Evolutionary conservation across 2,329 filamentous ascomycete genomes (phyloP).

Genomic region (Ophiostoma quercus): DNA sequence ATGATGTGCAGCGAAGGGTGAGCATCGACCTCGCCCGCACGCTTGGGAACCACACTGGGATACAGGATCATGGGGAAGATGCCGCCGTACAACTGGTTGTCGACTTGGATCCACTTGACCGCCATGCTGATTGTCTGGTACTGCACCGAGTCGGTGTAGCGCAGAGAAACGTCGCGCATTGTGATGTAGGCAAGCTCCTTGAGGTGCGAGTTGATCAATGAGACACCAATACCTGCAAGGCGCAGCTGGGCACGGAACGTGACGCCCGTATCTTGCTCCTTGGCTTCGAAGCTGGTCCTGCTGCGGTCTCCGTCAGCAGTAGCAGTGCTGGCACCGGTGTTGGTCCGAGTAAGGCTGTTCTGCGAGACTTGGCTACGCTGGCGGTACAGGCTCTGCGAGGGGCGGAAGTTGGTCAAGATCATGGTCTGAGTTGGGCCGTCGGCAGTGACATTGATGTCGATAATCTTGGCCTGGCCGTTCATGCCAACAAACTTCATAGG

Average conservation of each 20-base stretch:
- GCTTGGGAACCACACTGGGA: conserved; percentile 95
- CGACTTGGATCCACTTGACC: conserved; percentile 98
- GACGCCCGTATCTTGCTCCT: conserved; percentile 79
- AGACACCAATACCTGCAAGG: conserved; percentile 85
- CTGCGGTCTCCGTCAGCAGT: conserved; percentile 23
- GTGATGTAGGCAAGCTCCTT: conserved; percentile 92
- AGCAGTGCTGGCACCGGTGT: conserved; percentile 10
- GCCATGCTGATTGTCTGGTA: conserved; percentile 88
- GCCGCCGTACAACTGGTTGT: conserved; percentile 96
- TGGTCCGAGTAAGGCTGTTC: conserved; percentile 75
- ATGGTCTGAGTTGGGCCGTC: conserved; percentile 93
- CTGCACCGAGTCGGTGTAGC: conserved; percentile 85
- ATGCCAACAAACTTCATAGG: conserved; percentile 81
- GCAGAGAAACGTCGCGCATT: conserved; percentile 82
- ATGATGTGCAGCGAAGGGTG: conserved; percentile 92
- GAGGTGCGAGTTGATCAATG: conserved; percentile 84
- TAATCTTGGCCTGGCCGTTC: conserved; percentile 71
- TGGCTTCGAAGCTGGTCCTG: conserved; percentile 79
- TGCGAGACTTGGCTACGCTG: conserved; percentile 52
- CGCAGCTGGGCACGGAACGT: conserved; percentile 86
- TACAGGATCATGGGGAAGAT: conserved; percentile 98
- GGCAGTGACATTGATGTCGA: conserved; percentile 93
- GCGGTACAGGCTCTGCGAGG: conserved; percentile 83
- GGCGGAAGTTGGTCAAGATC: conserved; percentile 88
- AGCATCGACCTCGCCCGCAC: conserved; percentile 89